Evolutionary conservation across 768 basidiomycete genomes (phyloP).

Genomic region (Suillus subluteus): DNA sequence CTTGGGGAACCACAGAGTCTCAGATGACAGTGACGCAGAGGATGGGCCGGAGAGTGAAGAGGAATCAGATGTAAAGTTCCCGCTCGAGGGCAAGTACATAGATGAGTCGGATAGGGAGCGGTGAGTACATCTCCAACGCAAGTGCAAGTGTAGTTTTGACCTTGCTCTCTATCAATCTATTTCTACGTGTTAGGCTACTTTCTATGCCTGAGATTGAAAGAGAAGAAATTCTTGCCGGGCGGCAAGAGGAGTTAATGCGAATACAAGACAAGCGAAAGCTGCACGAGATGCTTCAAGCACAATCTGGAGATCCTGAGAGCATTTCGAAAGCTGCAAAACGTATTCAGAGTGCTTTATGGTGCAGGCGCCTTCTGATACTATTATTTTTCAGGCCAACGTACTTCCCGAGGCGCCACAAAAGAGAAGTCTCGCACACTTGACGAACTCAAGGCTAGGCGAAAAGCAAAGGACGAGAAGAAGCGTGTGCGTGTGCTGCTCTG

Average conservation of each 20-base stretch:
- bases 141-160: constrained; percentile 34
- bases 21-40: constrained; percentile 53
- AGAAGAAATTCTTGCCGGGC: constrained; percentile 81
- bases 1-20: constrained; percentile 34
- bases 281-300: constrained; percentile 72
- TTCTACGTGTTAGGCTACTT: constrained; percentile 58
- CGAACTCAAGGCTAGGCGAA: constrained; percentile 84
- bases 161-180: constrained; percentile 14
- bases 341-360: constrained; percentile 38
- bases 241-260: constrained; percentile 80
- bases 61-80: constrained; percentile 70
- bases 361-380: constrained; percentile 16
- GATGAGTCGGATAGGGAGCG: constrained; percentile 81
- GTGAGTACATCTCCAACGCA: constrained; percentile 52
- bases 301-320: constrained; percentile 58
- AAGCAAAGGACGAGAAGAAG: constrained; percentile 88
- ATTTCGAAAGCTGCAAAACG: constrained; percentile 80
- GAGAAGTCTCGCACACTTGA: constrained; percentile 80
- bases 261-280: constrained; percentile 72
- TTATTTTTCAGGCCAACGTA: constrained; percentile 64
- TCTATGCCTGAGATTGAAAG: constrained; percentile 86
- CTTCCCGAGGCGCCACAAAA: constrained; percentile 72
- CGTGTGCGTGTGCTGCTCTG: constrained; percentile 51
- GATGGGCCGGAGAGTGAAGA: constrained; percentile 66
- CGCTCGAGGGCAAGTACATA: constrained; percentile 88